A percentile compares a stretch with the other conserved stretches of the same genome.
These are phyloP conservation scores for Cucumis sativus DNA, from an alignment of 306 rosid genomes.

Conservation along the genomic window DNA sequence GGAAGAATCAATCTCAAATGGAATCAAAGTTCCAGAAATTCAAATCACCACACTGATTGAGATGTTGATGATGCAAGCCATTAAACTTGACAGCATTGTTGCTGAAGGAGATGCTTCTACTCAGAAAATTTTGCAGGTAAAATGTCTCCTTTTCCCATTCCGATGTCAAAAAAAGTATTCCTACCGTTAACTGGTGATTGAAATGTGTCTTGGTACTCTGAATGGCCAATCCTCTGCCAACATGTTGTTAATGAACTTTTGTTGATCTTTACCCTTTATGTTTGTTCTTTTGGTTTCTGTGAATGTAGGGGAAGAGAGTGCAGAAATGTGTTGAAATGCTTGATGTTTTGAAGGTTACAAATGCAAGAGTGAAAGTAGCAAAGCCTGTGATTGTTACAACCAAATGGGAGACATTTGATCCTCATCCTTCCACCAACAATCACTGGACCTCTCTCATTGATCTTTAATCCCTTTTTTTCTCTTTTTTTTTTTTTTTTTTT, in stretches of 20 bases:
- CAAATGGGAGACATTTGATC: slow-evolving; percentile 75
- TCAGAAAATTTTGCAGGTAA: slow-evolving; percentile 55
- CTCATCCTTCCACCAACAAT: slow-evolving; percentile 19
- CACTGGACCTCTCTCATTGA: slow-evolving; percentile 29
- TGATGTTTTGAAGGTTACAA: slow-evolving; percentile 47
- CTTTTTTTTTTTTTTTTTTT: no score
- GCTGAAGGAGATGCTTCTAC: slow-evolving; percentile 65
- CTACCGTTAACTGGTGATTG: background rate
- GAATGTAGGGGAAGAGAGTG: slow-evolving; percentile 51
- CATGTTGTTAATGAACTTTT: no score
- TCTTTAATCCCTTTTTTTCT: background rate
- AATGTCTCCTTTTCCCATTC: background rate
- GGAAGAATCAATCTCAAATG: slow-evolving; percentile 41
- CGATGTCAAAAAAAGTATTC: background rate
- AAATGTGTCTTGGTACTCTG: no score
- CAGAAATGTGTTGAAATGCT: slow-evolving; percentile 67
- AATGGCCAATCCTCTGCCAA: no score
- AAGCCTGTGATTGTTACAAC: slow-evolving; percentile 45
- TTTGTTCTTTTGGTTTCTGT: background rate
- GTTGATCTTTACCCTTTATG: no score
- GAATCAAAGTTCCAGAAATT: slow-evolving; percentile 66
- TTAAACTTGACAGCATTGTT: slow-evolving; percentile 50
- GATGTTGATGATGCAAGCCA: slow-evolving; percentile 85
- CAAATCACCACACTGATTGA: slow-evolving; percentile 68
- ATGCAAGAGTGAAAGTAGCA: slow-evolving; percentile 33